These are phyloP conservation scores for Jacaranda mimosifolia DNA, from an alignment of 257 asterid genomes.

Conservation along the genomic window DNA sequence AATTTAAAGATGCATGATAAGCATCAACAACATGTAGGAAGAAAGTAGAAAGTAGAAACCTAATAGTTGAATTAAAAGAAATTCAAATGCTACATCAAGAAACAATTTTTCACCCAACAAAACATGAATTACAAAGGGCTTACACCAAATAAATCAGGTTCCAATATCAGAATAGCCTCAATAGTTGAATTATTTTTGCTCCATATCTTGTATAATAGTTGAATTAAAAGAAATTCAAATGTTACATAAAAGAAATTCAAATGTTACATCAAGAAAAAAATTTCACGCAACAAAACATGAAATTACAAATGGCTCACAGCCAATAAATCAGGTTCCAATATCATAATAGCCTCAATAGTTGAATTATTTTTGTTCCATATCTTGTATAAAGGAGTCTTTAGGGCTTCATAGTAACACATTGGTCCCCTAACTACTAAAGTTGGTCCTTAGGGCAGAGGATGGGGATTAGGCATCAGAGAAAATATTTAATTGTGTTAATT, in stretches of 20 bases:
- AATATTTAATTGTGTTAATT: slow-evolving; percentile 10
- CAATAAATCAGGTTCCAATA: slow-evolving; percentile 23
- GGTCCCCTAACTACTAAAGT: slow-evolving; percentile 8
- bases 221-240: no score
- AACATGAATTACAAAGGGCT: slow-evolving; percentile 22
- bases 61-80: no score
- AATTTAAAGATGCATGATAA: not conserved
- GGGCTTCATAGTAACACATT: slow-evolving; percentile 16
- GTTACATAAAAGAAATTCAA: no score
- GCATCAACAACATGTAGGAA: slow-evolving; percentile 28
- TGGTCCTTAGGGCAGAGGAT: slow-evolving; percentile 6
- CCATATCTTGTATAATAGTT: not conserved
- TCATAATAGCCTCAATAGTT: slow-evolving; percentile 13
- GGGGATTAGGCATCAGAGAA: not conserved
- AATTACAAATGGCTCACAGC: slow-evolving; percentile 20
- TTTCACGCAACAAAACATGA: no score
- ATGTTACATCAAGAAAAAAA: no score
- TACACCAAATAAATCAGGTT: slow-evolving; percentile 18
- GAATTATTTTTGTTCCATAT: not conserved
- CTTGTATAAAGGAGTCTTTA: slow-evolving; percentile 3
- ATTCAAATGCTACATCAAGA: no score
- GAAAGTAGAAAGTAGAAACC: slow-evolving; percentile 21
- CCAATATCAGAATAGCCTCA: slow-evolving; percentile 20
- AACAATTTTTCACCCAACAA: no score
- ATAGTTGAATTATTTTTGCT: not conserved